phyloP scores from a whole-genome alignment of 352 stramenopile genomes.

The Globisporangium yorkense region DNA sequence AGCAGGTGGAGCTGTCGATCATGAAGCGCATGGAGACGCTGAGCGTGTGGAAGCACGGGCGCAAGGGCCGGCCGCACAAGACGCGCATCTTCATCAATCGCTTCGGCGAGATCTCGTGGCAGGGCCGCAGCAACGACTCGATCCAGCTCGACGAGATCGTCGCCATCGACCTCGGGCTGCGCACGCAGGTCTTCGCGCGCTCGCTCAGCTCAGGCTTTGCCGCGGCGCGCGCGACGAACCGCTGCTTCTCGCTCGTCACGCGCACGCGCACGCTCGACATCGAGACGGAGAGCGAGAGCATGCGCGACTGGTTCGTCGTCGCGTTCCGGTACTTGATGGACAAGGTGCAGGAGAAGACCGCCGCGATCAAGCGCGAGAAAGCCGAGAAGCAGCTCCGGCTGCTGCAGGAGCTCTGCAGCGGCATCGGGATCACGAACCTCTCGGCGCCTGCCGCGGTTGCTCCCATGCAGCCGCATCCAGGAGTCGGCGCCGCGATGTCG shows the following conservation, averaged over 20 bases:
- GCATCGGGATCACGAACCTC: conserved; percentile 14
- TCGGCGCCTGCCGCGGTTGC: background rate
- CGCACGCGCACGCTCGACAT: conserved; percentile 64
- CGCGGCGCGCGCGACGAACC: conserved; percentile 18
- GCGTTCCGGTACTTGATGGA: conserved; percentile 83
- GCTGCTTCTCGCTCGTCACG: conserved; percentile 75
- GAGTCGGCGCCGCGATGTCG: background rate
- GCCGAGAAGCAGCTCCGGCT: conserved; percentile 72
- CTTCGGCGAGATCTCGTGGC: conserved; percentile 81
- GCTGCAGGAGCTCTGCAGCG: conserved; percentile 62
- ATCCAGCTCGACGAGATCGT: conserved; percentile 73
- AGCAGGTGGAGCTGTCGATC: conserved; percentile 80
- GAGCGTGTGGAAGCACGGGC: conserved; percentile 71
- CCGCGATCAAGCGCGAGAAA: conserved; percentile 66
- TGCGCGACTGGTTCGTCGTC: conserved; percentile 83
- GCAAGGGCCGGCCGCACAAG: conserved; percentile 73
- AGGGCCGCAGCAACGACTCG: conserved; percentile 67
- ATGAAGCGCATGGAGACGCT: conserved; percentile 81
- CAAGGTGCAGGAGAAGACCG: conserved; percentile 82
- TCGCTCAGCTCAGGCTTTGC: conserved; percentile 27
- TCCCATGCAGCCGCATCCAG: background rate
- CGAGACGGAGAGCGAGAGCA: conserved; percentile 57
- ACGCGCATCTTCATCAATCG: conserved; percentile 77
- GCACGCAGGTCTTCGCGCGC: conserved; percentile 63
- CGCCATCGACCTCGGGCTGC: conserved; percentile 43